Evolutionary conservation across 2,329 filamentous ascomycete species (phyloP).

Genomic region (Aspergillus tubingensis): DNA sequence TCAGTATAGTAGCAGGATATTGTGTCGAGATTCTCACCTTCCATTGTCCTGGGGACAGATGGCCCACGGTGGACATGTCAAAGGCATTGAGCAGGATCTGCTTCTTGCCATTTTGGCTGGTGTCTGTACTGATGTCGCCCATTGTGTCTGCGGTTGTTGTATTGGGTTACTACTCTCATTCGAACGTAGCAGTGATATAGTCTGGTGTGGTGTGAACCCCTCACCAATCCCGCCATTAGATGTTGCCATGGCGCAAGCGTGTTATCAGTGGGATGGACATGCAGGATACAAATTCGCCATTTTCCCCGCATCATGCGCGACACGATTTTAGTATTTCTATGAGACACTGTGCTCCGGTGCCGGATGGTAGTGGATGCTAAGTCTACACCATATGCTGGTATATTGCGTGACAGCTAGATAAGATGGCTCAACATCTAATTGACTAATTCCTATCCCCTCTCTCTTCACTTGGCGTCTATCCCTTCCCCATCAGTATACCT

Average conservation of each 20-base stretch:
- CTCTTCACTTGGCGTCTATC: no score
- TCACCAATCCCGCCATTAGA: conserved; percentile 19
- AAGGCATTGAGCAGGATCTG: conserved; percentile 66
- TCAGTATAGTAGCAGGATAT: neutral
- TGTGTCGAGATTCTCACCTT: conserved; percentile 47
- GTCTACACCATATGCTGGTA: no score
- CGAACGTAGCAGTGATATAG: neutral
- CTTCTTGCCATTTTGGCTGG: conserved; percentile 42
- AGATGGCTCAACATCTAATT: no score
- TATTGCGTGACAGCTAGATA: no score
- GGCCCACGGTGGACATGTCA: conserved; percentile 66
- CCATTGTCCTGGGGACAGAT: conserved; percentile 68
- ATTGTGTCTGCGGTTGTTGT: conserved; percentile 14
- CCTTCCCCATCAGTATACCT: no score
- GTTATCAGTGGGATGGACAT: neutral
- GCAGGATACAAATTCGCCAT: conserved; percentile 24
- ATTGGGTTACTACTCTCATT: neutral
- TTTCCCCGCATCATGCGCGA: conserved; percentile 15
- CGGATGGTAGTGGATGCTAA: no score
- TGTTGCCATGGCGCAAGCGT: conserved; percentile 15
- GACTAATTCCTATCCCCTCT: no score
- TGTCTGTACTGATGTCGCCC: conserved; percentile 16
- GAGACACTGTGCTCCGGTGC: no score
- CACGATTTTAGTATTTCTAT: no score
- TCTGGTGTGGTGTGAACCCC: neutral